Evolutionary conservation across 345 rosid species (phyloP), one percentile per base, ranked within the genome.

Genomic region (Pistacia vera): DNA sequence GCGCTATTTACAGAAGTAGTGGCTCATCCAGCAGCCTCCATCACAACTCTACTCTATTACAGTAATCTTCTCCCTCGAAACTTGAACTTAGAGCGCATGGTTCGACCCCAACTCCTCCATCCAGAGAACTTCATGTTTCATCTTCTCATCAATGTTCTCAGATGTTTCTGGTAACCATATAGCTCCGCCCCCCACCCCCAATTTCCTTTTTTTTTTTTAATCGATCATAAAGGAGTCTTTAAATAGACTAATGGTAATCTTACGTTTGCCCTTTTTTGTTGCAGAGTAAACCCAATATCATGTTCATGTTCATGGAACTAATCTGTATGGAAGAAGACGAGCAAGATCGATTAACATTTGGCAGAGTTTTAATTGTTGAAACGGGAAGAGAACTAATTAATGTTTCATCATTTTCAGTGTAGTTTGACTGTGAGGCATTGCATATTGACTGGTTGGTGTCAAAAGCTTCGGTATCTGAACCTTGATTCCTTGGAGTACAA

Each of bases 41-140:
- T 75, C 22, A 52, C 88, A 16, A 85, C 84, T 30, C 17, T 85
- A 52, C 80, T 85, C 3, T 73, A 80, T 44, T 75, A 77, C 79
- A 72, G 81, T 54, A 28, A 56, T 51, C 88, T 81, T 77, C 86
- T 89, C 63, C 92, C 92, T 0, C 86, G 86, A 22, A 74, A 80
- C 70, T 81, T 80, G 6, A 74, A 68, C 69, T 49, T 75, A 33
- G 85, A 83, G 68, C 74, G 86, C 64, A 16, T 86, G 74, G 81
- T 79, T 63, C 85, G 86, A 5, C 83, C 6, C 1, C 85, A 89
- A 12, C 58, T 84, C 38, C 58, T 87, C 20, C 36, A 82, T 7
- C 71, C 28, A 28, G 73, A 81, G 11, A 81, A 85, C 63, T 56
- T 75, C 59, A 63, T 84, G 33, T 86, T 87, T 76, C 86, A 74